Conservation (phyloP, 2,329 filamentous ascomycete species). For the Westerdykella aurantiaca region DNA sequence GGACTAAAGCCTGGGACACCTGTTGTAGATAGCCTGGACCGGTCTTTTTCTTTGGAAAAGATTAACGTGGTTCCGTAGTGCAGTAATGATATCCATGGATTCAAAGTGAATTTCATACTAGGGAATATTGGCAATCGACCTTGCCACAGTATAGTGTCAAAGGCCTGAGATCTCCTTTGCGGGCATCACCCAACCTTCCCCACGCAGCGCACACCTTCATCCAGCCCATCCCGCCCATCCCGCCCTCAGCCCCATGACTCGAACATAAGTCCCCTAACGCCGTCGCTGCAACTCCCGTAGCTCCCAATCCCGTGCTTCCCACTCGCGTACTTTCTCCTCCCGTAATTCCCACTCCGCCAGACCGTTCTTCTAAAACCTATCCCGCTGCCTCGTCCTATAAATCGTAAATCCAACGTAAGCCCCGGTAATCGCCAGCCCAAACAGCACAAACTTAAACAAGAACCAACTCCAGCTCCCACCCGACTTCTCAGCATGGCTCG, state of each 20-base stretch:
- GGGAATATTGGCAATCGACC: too few species aligned
- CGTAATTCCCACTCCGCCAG: not conserved
- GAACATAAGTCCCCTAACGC: not conserved
- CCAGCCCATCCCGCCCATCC: not conserved
- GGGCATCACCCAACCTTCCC: too few species aligned
- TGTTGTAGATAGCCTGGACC: too few species aligned
- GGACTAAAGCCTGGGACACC: slow-evolving; percentile 11
- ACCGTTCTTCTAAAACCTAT: slow-evolving; percentile 39
- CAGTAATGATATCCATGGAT: too few species aligned
- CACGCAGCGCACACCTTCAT: too few species aligned
- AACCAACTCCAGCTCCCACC: slow-evolving; percentile 62
- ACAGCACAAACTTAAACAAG: slow-evolving; percentile 76
- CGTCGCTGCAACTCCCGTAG: too few species aligned
- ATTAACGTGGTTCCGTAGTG: too few species aligned
- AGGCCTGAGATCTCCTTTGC: too few species aligned
- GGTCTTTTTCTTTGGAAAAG: not conserved
- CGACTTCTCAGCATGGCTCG: slow-evolving; percentile 42
- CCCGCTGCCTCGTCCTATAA: slow-evolving; percentile 60
- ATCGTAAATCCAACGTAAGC: slow-evolving; percentile 81
- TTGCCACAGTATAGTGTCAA: too few species aligned
- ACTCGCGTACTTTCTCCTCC: not conserved
- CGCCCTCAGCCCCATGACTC: not conserved
- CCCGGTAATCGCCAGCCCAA: slow-evolving; percentile 63
- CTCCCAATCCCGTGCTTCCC: not conserved
- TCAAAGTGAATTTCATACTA: too few species aligned